These are phyloP conservation scores for Fraxinus sp. DNA, from an alignment of 305 asterid species.

Conservation along the genomic window DNA sequence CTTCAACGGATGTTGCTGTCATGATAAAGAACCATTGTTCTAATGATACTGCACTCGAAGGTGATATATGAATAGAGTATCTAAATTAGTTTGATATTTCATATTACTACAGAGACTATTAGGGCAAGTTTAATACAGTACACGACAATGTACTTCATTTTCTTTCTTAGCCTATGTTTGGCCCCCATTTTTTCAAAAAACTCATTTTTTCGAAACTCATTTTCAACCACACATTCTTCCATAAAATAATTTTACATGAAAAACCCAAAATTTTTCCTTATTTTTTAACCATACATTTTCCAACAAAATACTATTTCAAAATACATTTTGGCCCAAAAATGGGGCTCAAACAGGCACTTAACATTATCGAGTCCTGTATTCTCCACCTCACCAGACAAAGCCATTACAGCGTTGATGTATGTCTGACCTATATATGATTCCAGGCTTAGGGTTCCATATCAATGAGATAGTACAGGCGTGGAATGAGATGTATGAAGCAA, in stretches of 20 bases:
- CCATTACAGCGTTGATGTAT: constrained; percentile 1
- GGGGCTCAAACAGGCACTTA: background rate
- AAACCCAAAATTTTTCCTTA: no score
- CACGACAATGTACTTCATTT: background rate
- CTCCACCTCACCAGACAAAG: background rate
- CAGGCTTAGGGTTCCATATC: constrained; percentile 82
- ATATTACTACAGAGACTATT: background rate
- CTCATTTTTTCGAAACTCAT: no score
- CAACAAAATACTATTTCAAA: no score
- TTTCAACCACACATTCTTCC: no score
- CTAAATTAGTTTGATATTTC: constrained; percentile 12
- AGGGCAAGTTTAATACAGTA: background rate
- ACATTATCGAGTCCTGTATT: background rate
- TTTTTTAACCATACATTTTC: no score
- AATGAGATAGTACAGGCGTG: constrained; percentile 90
- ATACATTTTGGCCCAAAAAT: no score
- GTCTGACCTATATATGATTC: constrained; percentile 28
- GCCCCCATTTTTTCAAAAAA: no score
- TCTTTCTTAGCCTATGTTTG: background rate
- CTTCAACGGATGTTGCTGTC: constrained; percentile 80
- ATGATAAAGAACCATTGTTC: constrained; percentile 87
- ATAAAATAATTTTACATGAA: no score
- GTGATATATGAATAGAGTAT: constrained; percentile 35
- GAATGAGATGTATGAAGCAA: constrained; percentile 92
- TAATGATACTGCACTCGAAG: constrained; percentile 58